Conservation (phyloP, 805 yeast species). For the Saccharomycopsis amapae region DNA sequence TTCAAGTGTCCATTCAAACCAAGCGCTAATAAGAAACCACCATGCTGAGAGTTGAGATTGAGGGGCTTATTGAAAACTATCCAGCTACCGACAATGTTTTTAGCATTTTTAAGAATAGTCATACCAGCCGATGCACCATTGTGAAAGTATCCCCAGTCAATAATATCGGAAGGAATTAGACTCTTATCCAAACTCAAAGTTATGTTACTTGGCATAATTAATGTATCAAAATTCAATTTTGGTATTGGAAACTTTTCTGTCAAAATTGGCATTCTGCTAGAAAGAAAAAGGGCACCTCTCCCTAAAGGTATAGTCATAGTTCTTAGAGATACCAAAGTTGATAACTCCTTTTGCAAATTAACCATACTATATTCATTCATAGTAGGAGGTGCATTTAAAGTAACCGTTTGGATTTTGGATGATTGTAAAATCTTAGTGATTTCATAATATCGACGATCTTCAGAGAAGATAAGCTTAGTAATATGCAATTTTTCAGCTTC, state of each 20-base stretch:
- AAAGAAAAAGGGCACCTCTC: constrained; percentile 63
- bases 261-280: constrained; percentile 65
- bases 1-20: constrained; percentile 88
- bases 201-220: constrained; percentile 59
- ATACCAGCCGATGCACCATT: constrained; percentile 88
- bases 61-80: constrained; percentile 78
- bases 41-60: constrained; percentile 70
- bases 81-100: constrained; percentile 84
- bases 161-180: constrained; percentile 38
- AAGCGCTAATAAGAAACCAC: constrained; percentile 87
- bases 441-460: constrained; percentile 75
- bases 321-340: constrained; percentile 56
- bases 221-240: constrained; percentile 58
- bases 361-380: constrained; percentile 51
- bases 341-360: constrained; percentile 46
- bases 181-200: constrained; percentile 56
- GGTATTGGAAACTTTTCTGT: constrained; percentile 84
- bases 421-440: constrained; percentile 66
- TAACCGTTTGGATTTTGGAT: constrained; percentile 53
- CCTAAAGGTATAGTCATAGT: constrained; percentile 75
- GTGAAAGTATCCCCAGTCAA: constrained; percentile 85
- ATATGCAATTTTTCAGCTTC: constrained; percentile 63
- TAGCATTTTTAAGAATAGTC: constrained; percentile 58
- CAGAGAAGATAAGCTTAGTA: constrained; percentile 65
- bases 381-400: constrained; percentile 33